phyloP scores from a whole-genome alignment of 768 basidiomycete species.

The Peribolospora baueri region DNA sequence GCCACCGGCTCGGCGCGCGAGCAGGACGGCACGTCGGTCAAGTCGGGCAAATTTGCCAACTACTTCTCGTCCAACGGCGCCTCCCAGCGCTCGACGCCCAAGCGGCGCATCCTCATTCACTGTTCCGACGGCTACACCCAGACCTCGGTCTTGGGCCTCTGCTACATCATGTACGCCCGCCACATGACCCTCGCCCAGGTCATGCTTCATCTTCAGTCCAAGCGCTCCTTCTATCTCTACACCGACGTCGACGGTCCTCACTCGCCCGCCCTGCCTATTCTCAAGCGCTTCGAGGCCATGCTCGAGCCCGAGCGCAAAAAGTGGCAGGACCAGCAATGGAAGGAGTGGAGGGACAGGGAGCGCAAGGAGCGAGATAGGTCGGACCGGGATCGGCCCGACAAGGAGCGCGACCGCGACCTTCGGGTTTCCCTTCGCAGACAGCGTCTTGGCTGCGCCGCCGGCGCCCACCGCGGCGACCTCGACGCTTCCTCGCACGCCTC shows the following conservation, averaged over 20 bases:
- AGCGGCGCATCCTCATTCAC: slow-evolving; percentile 40
- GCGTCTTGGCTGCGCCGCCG: no score
- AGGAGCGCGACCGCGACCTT: no score
- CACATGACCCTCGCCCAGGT: slow-evolving; percentile 48
- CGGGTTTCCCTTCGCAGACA: no score
- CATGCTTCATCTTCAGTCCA: slow-evolving; percentile 59
- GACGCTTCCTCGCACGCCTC: no score
- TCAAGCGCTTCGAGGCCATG: slow-evolving; percentile 42
- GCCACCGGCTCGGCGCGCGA: slow-evolving; percentile 3
- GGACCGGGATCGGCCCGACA: no score
- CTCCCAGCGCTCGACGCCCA: slow-evolving; percentile 15
- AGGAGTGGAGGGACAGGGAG: no score
- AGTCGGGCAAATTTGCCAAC: slow-evolving; percentile 1
- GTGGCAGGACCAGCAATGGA: no score
- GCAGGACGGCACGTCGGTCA: background rate
- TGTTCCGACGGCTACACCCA: slow-evolving; percentile 83
- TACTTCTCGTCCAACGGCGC: slow-evolving; percentile 1
- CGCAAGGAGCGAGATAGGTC: no score
- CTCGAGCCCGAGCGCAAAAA: slow-evolving; percentile 14
- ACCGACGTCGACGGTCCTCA: slow-evolving; percentile 39
- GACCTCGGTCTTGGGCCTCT: slow-evolving; percentile 62
- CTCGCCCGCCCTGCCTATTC: background rate
- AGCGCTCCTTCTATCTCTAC: slow-evolving; percentile 75
- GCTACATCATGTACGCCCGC: slow-evolving; percentile 46
- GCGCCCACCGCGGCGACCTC: no score